A percentile compares a stretch with the other conserved stretches of the same genome.
These are phyloP conservation scores for Candida lessepsii DNA, from an alignment of 805 yeast species.

Conservation along the genomic window DNA sequence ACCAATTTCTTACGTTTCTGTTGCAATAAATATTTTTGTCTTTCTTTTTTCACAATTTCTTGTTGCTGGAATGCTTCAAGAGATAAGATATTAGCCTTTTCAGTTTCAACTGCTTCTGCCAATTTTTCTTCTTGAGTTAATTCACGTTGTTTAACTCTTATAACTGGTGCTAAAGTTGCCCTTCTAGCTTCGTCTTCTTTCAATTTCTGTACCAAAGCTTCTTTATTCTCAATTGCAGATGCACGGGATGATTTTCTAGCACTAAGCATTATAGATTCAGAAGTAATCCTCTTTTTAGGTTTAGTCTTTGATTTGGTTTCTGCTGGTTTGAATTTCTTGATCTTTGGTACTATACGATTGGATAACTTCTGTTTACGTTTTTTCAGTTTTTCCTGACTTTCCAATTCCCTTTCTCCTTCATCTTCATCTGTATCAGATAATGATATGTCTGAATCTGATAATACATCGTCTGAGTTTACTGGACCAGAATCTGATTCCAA, in stretches of 20 bases:
- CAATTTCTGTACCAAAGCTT: conserved; percentile 72
- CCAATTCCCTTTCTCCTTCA: conserved; percentile 66
- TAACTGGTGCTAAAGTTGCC: conserved; percentile 44
- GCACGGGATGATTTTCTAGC: conserved; percentile 71
- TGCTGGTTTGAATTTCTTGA: conserved; percentile 29
- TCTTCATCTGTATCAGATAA: conserved; percentile 59
- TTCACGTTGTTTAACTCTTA: conserved; percentile 42
- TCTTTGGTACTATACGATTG: conserved; percentile 27
- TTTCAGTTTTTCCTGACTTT: conserved; percentile 40
- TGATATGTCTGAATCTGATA: conserved; percentile 54
- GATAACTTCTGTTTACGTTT: conserved; percentile 26
- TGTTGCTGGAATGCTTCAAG: conserved; percentile 78
- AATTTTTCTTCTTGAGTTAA: conserved; percentile 71
- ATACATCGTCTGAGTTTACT: conserved; percentile 47
- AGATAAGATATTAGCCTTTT: conserved; percentile 68
- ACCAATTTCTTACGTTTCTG: conserved; percentile 62
- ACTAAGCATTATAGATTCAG: conserved; percentile 51
- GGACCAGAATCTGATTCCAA: conserved; percentile 16
- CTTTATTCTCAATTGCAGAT: conserved; percentile 73
- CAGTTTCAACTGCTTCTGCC: conserved; percentile 86
- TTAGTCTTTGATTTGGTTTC: conserved; percentile 22
- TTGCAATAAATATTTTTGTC: conserved; percentile 68
- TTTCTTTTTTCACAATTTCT: conserved; percentile 76
- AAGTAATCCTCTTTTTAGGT: conserved; percentile 32
- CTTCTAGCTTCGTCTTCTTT: conserved; percentile 64